phyloP scores from a whole-genome alignment of 2,329 filamentous ascomycete species.

The Hymenoscyphus repandus region DNA sequence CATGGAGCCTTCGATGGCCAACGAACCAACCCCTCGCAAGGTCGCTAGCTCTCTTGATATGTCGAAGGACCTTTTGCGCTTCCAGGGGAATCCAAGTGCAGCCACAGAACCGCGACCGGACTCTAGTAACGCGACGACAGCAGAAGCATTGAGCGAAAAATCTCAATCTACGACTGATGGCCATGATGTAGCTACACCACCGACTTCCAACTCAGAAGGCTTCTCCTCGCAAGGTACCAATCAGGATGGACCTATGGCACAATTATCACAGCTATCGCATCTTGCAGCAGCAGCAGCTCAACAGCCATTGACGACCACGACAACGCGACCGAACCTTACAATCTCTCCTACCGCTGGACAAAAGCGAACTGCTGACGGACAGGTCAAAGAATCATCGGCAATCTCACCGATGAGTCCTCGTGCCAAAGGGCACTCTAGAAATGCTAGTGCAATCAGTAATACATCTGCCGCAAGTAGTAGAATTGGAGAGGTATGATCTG shows the following conservation, averaged over 20 bases:
- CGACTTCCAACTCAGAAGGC: conserved; percentile 32
- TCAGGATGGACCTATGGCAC: conserved; percentile 47
- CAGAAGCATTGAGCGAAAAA: conserved; percentile 26
- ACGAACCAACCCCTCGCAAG: conserved; percentile 21
- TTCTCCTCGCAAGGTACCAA: conserved; percentile 35
- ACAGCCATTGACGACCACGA: conserved; percentile 29
- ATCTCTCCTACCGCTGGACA: conserved; percentile 38
- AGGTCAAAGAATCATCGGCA: conserved; percentile 54
- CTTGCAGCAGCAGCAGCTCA: conserved; percentile 53
- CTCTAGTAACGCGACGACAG: conserved; percentile 30
- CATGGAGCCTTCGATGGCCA: conserved; percentile 18
- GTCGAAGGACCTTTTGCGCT: conserved; percentile 6
- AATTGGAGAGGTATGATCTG: conserved; percentile 64
- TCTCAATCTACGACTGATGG: conserved; percentile 41
- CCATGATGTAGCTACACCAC: conserved; percentile 36
- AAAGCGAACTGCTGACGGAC: conserved; percentile 74
- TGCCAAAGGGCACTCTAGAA: conserved; percentile 57
- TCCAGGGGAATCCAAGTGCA: background rate
- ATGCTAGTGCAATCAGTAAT: conserved; percentile 61
- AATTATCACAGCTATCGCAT: conserved; percentile 53
- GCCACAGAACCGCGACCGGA: conserved; percentile 12
- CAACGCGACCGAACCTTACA: conserved; percentile 17
- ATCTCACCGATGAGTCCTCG: conserved; percentile 37
- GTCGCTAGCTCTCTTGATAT: conserved; percentile 9
- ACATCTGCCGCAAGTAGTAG: conserved; percentile 56